Percentiles rank a stretch among this genome's conserved stretches.
phyloP scores from a whole-genome alignment of 2,329 filamentous ascomycete species.

The Teratosphaeria gauchensis region DNA sequence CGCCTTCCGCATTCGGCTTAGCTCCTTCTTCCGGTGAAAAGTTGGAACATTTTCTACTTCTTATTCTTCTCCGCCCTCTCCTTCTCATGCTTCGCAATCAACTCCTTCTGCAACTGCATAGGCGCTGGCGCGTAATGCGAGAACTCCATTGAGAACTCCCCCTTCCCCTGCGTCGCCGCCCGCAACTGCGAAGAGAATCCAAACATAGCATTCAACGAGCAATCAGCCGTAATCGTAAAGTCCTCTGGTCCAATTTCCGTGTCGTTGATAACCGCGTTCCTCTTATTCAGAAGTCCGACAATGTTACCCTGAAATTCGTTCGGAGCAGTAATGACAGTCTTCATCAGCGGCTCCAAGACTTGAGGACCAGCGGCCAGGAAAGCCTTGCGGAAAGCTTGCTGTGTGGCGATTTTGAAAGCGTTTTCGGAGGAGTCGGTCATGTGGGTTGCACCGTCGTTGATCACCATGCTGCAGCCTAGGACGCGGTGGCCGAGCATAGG shows the following conservation, averaged over 20 bases:
- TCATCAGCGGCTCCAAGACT: conserved; percentile 94
- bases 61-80: conserved; percentile 54
- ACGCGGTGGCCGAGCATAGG: conserved; percentile 89
- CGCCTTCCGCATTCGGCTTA: neutral
- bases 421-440: conserved; percentile 96
- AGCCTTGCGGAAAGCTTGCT: conserved; percentile 92
- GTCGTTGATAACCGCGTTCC: conserved; percentile 87
- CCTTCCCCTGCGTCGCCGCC: conserved; percentile 93
- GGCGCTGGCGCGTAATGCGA: conserved; percentile 87
- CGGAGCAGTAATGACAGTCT: conserved; percentile 90
- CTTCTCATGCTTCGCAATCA: conserved; percentile 60
- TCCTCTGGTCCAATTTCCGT: conserved; percentile 91
- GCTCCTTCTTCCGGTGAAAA: neutral
- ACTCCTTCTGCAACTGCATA: conserved; percentile 74
- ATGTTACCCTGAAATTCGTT: conserved; percentile 97
- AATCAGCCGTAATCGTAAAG: conserved; percentile 86
- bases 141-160: conserved; percentile 98
- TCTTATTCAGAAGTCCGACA: conserved; percentile 91
- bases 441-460: conserved; percentile 95
- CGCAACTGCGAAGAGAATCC: conserved; percentile 86
- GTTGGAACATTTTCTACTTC: conserved; percentile 33
- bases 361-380: conserved; percentile 73
- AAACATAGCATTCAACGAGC: conserved; percentile 94
- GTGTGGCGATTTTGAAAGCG: conserved; percentile 87
- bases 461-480: conserved; percentile 77